A percentile compares a stretch with the other conserved stretches of the same genome.
Conservation (phyloP, 257 asterid genomes). For the Capsicum pubescens region DNA sequence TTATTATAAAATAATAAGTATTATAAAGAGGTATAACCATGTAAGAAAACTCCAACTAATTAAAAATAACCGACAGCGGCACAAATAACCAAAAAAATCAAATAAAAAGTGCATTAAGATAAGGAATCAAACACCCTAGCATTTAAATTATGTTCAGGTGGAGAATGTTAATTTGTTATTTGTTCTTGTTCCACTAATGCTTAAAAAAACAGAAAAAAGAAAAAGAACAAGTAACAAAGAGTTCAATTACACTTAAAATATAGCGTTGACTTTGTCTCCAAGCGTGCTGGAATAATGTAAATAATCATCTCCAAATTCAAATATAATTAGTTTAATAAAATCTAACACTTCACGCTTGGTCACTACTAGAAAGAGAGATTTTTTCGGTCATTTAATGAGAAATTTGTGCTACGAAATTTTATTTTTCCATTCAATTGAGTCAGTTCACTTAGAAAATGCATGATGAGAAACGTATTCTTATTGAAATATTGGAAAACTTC, state of each 20-base stretch:
- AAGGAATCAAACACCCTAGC: neutral
- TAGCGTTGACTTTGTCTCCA: constrained; percentile 42
- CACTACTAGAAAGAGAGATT: too few species aligned
- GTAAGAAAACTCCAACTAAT: neutral
- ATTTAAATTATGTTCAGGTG: neutral
- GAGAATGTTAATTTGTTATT: constrained; percentile 12
- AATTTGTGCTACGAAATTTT: too few species aligned
- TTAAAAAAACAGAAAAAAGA: neutral
- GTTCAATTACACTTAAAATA: constrained; percentile 8
- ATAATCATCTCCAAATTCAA: constrained; percentile 10
- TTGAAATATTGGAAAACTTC: too few species aligned
- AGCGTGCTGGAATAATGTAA: constrained; percentile 32
- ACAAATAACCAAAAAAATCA: neutral
- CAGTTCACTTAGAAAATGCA: too few species aligned
- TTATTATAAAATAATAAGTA: too few species aligned
- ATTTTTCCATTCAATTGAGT: too few species aligned
- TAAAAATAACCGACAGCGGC: neutral
- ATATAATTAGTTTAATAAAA: neutral
- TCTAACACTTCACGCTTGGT: neutral
- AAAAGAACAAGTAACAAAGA: neutral
- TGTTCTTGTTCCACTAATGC: neutral
- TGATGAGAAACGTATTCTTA: too few species aligned
- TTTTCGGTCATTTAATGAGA: too few species aligned
- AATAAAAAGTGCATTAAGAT: neutral
- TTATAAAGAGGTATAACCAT: neutral